A percentile compares a stretch with the other conserved stretches of the same genome.
These are phyloP conservation scores for Avena eriantha DNA, from an alignment of 176 grass and related monocot genomes.

Conservation along the genomic window DNA sequence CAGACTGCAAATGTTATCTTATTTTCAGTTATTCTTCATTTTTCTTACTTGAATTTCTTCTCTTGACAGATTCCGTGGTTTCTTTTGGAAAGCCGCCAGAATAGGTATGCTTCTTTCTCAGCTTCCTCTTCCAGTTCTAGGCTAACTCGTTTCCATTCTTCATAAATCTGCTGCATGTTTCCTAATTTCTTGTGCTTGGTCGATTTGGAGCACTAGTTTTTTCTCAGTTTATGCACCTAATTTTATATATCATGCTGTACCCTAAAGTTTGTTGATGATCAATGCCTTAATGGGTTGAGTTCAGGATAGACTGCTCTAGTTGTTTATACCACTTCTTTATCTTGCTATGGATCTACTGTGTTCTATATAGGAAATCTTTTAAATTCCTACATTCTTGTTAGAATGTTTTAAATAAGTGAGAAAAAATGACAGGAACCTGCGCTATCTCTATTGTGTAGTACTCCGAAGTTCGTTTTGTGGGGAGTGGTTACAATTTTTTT, in stretches of 20 bases:
- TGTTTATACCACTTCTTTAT: background rate
- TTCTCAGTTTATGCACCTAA: background rate
- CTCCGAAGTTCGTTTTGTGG: background rate
- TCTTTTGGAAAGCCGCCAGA: slow-evolving; percentile 77
- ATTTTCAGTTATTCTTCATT: slow-evolving; percentile 32
- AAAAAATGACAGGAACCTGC: background rate
- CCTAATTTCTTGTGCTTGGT: background rate
- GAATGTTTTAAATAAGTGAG: background rate
- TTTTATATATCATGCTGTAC: background rate
- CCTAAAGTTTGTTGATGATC: background rate
- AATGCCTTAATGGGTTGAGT: background rate
- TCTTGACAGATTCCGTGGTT: slow-evolving; percentile 60
- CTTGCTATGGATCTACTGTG: background rate
- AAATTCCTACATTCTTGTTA: background rate
- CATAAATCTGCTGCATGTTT: background rate
- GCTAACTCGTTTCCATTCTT: background rate
- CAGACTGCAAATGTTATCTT: background rate
- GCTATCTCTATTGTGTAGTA: background rate
- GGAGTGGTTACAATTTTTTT: background rate
- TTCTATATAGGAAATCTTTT: background rate
- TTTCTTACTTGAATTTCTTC: slow-evolving; percentile 7
- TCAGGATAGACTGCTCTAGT: background rate
- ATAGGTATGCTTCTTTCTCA: slow-evolving; percentile 51
- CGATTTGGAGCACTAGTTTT: background rate
- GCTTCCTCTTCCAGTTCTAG: background rate